A percentile compares a stretch with the other conserved stretches of the same genome.
Evolutionary conservation across 176 grass and related monocot species (phyloP).

Genomic region (Calamus simplicifolius): DNA sequence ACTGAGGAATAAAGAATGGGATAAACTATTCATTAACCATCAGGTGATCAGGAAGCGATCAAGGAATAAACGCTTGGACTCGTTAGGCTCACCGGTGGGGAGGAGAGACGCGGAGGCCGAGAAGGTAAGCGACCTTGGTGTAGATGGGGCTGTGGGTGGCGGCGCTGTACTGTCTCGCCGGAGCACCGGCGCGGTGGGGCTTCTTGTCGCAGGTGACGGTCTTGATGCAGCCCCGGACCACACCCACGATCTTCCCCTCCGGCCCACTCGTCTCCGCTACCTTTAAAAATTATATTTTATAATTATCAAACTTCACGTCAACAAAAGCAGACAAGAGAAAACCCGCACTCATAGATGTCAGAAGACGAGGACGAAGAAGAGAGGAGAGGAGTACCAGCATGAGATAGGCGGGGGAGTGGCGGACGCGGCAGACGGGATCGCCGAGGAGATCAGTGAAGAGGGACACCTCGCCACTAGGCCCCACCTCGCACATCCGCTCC

Average conservation of each 20-base stretch:
- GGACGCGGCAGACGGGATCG: conserved; percentile 7
- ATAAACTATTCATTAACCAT: too few species aligned
- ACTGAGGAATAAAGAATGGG: too few species aligned
- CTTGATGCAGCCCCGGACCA: conserved; percentile 86
- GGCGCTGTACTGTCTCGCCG: conserved; percentile 19
- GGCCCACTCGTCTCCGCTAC: conserved; percentile 2
- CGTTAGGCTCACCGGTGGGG: conserved; percentile 38
- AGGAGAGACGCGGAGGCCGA: conserved; percentile 85
- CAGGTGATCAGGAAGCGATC: too few species aligned
- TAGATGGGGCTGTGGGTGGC: conserved; percentile 16
- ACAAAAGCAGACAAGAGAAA: too few species aligned
- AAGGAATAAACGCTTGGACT: background rate
- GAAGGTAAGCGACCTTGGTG: conserved; percentile 66
- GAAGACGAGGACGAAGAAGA: too few species aligned
- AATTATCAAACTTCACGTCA: too few species aligned
- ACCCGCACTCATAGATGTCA: too few species aligned
- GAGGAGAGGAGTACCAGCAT: background rate
- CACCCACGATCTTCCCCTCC: conserved; percentile 46
- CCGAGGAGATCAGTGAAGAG: conserved; percentile 14
- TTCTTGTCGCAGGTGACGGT: conserved; percentile 43
- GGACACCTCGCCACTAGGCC: background rate
- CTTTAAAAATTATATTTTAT: too few species aligned
- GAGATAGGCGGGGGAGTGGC: background rate
- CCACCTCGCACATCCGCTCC: conserved; percentile 5
- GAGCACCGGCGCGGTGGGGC: background rate